phyloP scores from a whole-genome alignment of 495 filamentous ascomycete species.

The Trichoderma gamsii region DNA sequence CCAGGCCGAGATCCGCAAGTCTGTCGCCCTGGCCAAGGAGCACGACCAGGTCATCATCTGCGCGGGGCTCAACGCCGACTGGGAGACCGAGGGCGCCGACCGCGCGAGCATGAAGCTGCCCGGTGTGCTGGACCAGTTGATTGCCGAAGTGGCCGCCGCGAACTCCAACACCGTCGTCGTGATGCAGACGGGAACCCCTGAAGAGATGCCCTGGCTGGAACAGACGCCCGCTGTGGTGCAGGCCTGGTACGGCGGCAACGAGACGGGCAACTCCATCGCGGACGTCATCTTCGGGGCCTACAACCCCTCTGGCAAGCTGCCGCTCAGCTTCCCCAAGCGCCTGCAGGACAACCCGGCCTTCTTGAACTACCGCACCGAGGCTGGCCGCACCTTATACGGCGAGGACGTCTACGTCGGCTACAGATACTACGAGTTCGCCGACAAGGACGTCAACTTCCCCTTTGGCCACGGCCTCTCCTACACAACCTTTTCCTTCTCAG shows the following conservation, averaged over 20 bases:
- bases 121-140: slow-evolving; percentile 50
- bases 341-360: slow-evolving; percentile 70
- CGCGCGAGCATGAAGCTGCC: slow-evolving; percentile 56
- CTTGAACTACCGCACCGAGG: slow-evolving; percentile 65
- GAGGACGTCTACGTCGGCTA: slow-evolving; percentile 76
- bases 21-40: slow-evolving; percentile 54
- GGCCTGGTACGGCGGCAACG: slow-evolving; percentile 56
- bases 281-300: slow-evolving; percentile 63
- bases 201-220: slow-evolving; percentile 58
- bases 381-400: slow-evolving; percentile 64
- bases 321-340: slow-evolving; percentile 59
- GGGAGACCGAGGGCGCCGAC: slow-evolving; percentile 64
- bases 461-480: slow-evolving; percentile 75
- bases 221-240: slow-evolving; percentile 47
- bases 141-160: slow-evolving; percentile 46
- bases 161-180: slow-evolving; percentile 57
- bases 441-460: slow-evolving; percentile 57
- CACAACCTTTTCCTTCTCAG: slow-evolving; percentile 56
- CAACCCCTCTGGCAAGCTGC: slow-evolving; percentile 61
- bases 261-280: slow-evolving; percentile 58
- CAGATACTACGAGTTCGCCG: slow-evolving; percentile 63
- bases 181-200: slow-evolving; percentile 58
- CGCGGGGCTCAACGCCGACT: slow-evolving; percentile 56
- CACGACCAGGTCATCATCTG: slow-evolving; percentile 59
- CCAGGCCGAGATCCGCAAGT: slow-evolving; percentile 54